Conservation (phyloP, 75 land plant species). For the Pinus taeda region DNA sequence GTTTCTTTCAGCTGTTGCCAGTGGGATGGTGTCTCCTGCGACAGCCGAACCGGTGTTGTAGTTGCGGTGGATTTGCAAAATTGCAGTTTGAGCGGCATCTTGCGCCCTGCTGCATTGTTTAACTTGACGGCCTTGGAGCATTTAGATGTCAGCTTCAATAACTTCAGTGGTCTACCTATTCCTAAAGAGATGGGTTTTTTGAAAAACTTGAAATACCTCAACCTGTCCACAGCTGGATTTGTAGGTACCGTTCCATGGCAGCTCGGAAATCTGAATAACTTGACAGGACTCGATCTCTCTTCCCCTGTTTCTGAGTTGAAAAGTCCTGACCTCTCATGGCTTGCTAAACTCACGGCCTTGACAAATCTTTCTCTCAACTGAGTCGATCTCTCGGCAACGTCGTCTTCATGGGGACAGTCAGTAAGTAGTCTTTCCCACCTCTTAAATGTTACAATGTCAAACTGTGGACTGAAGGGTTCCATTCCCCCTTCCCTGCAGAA, state of each 20-base stretch:
- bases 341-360: neutral
- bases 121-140: conserved; percentile 4
- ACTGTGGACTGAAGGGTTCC: neutral
- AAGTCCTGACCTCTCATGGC: neutral
- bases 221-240: conserved; percentile 22
- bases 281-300: neutral
- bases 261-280: conserved; percentile 31
- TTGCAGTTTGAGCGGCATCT: neutral
- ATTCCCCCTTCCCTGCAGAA: neutral
- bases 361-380: neutral
- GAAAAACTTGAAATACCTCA: conserved; percentile 15
- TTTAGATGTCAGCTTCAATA: conserved; percentile 28
- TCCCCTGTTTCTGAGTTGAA: neutral
- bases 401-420: neutral
- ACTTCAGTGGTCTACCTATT: conserved; percentile 7
- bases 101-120: conserved; percentile 4
- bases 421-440: neutral
- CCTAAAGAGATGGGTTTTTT: conserved; percentile 21
- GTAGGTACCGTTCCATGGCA: conserved; percentile 28
- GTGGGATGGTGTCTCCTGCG: conserved; percentile 24
- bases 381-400: neutral
- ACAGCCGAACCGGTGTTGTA: conserved; percentile 14
- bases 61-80: neutral
- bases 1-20: conserved; percentile 17
- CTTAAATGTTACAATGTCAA: neutral